Percentiles rank a stretch among this genome's conserved stretches.
These are phyloP conservation scores for Arabidopsis thaliana DNA, from an alignment of 345 rosid genomes.

Conservation along the genomic window DNA sequence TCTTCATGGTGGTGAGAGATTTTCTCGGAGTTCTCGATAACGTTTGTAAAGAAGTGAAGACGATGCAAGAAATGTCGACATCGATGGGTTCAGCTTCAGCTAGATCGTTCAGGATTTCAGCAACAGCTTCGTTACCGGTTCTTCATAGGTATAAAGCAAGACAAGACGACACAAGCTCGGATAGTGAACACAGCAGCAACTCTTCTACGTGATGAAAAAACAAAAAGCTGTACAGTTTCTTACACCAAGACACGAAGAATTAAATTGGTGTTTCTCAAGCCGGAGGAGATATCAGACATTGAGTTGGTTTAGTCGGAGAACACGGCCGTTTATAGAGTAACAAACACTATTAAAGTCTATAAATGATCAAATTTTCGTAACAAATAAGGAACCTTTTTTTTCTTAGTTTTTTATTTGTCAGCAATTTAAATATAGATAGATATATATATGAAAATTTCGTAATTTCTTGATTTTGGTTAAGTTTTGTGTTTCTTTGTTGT, in stretches of 20 bases:
- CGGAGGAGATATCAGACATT: constrained; percentile 20
- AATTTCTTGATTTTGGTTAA: constrained; percentile 11
- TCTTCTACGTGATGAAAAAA: constrained; percentile 63
- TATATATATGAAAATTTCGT: constrained; percentile 17
- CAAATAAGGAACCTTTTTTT: constrained; percentile 28
- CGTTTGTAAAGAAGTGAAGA: constrained; percentile 95
- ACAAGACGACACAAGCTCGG: constrained; percentile 75
- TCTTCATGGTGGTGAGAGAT: constrained; percentile 91
- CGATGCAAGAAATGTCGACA: constrained; percentile 68
- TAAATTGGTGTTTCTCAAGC: constrained; percentile 28
- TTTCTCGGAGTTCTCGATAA: constrained; percentile 77
- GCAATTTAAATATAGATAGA: constrained; percentile 33
- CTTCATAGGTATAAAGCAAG: constrained; percentile 69
- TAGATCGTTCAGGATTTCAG: constrained; percentile 82
- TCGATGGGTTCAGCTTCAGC: constrained; percentile 76
- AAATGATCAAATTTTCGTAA: constrained; percentile 39
- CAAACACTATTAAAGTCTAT: neutral
- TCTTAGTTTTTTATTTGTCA: constrained; percentile 18
- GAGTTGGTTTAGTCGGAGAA: constrained; percentile 27
- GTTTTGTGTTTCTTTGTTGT: constrained; percentile 22
- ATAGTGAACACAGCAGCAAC: constrained; percentile 62
- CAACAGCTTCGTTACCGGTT: constrained; percentile 81
- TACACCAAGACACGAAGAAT: neutral
- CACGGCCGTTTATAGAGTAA: constrained; percentile 30
- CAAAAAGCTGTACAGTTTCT: constrained; percentile 41